Percentiles rank a stretch among this genome's conserved stretches.
These are phyloP conservation scores for Chloromonas sp. DNA, from an alignment of 163 green algal genomes.

Conservation along the genomic window DNA sequence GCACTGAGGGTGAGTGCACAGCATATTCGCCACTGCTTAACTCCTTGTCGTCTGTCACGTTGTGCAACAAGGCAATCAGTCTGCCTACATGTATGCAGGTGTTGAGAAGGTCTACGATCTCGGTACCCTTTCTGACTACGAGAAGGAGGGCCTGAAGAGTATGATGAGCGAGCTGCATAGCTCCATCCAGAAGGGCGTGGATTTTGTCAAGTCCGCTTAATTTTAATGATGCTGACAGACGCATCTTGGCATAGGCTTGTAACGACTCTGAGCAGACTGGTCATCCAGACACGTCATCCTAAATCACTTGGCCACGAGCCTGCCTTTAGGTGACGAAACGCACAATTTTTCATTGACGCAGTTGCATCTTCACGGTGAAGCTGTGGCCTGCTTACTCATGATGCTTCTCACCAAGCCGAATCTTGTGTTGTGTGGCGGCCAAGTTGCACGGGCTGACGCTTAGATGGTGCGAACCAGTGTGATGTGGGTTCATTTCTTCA, in stretches of 20 bases:
- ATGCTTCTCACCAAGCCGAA: too few species aligned
- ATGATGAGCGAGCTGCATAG: conserved; percentile 50
- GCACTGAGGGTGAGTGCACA: conserved; percentile 43
- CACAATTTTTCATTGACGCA: too few species aligned
- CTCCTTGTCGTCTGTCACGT: background rate
- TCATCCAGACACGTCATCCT: background rate
- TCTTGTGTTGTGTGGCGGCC: too few species aligned
- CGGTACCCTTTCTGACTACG: conserved; percentile 45
- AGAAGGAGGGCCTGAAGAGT: conserved; percentile 43
- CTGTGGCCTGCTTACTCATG: too few species aligned
- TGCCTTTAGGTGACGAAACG: background rate
- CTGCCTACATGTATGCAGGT: conserved; percentile 22
- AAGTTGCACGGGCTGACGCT: too few species aligned
- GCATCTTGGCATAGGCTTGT: background rate
- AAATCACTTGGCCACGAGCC: background rate
- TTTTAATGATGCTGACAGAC: background rate
- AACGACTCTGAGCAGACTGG: background rate
- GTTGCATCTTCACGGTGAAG: too few species aligned
- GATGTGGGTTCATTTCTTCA: too few species aligned
- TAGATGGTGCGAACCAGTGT: too few species aligned
- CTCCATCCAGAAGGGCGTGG: conserved; percentile 49
- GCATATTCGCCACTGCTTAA: background rate
- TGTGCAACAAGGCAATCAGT: too few species aligned
- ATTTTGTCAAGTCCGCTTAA: conserved; percentile 30
- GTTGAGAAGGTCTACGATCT: conserved; percentile 46